These are phyloP conservation scores for Fusarium annulatum DNA, from an alignment of 2,329 filamentous ascomycete species.

Conservation along the genomic window DNA sequence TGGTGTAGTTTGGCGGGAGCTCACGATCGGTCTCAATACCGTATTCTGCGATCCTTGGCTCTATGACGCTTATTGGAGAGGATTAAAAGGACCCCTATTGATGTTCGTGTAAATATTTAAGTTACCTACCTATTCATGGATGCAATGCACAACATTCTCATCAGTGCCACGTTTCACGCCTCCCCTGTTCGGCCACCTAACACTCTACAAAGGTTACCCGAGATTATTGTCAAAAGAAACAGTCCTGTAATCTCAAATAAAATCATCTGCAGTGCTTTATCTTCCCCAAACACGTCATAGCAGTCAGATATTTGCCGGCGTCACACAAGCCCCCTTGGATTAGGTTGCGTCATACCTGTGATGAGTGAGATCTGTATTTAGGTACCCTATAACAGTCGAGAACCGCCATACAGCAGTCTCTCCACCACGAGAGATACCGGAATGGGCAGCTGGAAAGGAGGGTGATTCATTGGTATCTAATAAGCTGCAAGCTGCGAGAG, in stretches of 20 bases:
- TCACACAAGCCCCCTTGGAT: conserved; percentile 13
- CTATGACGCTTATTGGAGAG: background rate
- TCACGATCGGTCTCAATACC: background rate
- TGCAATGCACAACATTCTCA: background rate
- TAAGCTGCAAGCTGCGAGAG: conserved; percentile 2
- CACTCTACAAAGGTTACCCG: background rate
- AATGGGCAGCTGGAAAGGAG: conserved; percentile 26
- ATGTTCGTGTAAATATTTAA: background rate
- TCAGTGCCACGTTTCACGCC: background rate
- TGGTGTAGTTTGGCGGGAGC: too few species aligned
- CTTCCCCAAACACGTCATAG: conserved; percentile 18
- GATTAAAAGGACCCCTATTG: background rate
- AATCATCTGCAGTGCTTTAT: background rate
- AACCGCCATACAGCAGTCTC: conserved; percentile 3
- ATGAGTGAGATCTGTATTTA: conserved; percentile 3
- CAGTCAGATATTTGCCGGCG: conserved; percentile 7
- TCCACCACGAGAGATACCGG: conserved; percentile 8
- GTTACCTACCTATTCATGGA: too few species aligned
- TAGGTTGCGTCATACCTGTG: conserved; percentile 32
- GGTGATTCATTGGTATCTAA: conserved; percentile 31
- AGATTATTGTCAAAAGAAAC: background rate
- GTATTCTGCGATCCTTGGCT: background rate
- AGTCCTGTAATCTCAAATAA: background rate
- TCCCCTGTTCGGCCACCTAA: background rate
- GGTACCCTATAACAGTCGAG: conserved; percentile 34